Percentiles rank a stretch among this genome's conserved stretches.
These are phyloP conservation scores for Entamoeba histolytica DNA, from an alignment of 208 protist species.

Conservation along the genomic window DNA sequence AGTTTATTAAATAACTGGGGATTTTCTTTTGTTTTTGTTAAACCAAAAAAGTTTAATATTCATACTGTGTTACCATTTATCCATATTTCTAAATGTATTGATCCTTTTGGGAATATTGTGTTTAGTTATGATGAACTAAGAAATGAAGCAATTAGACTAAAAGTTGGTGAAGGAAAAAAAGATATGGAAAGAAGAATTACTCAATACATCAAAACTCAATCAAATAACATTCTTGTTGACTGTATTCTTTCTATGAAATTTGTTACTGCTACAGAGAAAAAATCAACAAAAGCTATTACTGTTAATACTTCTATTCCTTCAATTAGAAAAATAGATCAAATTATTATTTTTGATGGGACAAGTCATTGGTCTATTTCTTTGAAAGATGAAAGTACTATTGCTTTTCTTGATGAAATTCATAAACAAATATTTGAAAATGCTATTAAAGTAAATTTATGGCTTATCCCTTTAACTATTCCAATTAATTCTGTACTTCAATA, in stretches of 20 bases:
- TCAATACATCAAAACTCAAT: background rate
- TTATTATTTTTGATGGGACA: background rate
- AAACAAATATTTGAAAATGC: background rate
- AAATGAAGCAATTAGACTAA: background rate
- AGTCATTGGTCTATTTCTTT: background rate
- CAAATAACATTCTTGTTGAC: background rate
- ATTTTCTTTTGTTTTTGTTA: background rate
- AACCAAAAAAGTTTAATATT: background rate
- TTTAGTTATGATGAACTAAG: background rate
- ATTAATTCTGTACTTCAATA: background rate
- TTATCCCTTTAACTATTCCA: background rate
- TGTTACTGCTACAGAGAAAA: background rate
- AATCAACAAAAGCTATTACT: background rate
- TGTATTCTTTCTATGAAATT: background rate
- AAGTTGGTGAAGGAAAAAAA: background rate
- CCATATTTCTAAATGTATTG: background rate
- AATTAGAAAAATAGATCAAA: background rate
- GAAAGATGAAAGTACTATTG: background rate
- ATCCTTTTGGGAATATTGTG: background rate
- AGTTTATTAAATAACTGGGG: background rate
- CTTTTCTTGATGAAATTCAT: background rate
- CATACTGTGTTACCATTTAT: background rate
- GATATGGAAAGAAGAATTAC: background rate
- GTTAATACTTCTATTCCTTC: background rate
- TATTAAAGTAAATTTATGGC: background rate